Percentiles rank a stretch among this genome's conserved stretches.
Evolutionary conservation across 179 eudicot species (phyloP).

Genomic region (Spinacia oleracea): DNA sequence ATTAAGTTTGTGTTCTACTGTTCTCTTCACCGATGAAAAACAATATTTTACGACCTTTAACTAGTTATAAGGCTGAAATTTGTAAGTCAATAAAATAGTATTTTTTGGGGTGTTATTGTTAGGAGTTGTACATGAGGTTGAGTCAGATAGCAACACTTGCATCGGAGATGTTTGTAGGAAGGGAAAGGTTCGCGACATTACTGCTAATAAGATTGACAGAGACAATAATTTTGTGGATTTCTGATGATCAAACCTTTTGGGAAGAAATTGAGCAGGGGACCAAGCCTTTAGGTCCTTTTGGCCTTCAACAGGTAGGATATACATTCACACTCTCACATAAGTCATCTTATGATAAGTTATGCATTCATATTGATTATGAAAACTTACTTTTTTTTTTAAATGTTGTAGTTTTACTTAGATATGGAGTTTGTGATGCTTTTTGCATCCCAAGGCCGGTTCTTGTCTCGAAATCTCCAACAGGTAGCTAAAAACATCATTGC

Average conservation of each 20-base stretch:
- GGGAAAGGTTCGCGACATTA: constrained; percentile 85
- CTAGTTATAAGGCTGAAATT: not conserved
- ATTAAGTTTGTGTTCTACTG: not conserved
- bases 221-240: constrained; percentile 83
- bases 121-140: constrained; percentile 77
- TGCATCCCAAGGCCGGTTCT: constrained; percentile 91
- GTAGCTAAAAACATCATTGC: constrained; percentile 77
- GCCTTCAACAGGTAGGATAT: constrained; percentile 82
- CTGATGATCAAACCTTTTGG: constrained; percentile 92
- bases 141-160: constrained; percentile 63
- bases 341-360: not conserved
- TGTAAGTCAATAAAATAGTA: not conserved
- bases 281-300: constrained; percentile 70
- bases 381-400: not conserved
- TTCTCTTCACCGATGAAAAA: not conserved
- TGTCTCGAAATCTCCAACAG: constrained; percentile 84
- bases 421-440: constrained; percentile 96
- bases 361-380: not conserved
- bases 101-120: constrained; percentile 1
- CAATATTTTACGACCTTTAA: not conserved
- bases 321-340: not conserved
- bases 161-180: constrained; percentile 80
- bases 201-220: constrained; percentile 89
- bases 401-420: constrained; percentile 95
- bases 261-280: constrained; percentile 74